Evolutionary conservation across 1,139 yeast genomes (phyloP).

Genomic region (Candida tetrigidarum): DNA sequence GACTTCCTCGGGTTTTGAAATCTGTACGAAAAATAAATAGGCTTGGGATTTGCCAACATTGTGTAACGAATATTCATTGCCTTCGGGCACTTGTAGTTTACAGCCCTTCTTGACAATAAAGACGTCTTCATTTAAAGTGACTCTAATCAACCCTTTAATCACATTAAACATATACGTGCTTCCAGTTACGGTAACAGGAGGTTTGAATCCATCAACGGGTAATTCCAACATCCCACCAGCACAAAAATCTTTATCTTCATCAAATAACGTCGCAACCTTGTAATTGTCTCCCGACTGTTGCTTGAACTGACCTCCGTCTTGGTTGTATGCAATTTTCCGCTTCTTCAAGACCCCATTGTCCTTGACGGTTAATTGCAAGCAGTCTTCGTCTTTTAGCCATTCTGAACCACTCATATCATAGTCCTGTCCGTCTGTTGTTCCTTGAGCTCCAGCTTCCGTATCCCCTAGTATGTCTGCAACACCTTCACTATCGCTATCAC

Average conservation of each 20-base stretch:
- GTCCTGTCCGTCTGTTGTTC: no score
- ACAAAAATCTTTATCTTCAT: slow-evolving; percentile 63
- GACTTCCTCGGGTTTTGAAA: slow-evolving; percentile 29
- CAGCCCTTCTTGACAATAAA: slow-evolving; percentile 77
- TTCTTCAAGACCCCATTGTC: slow-evolving; percentile 43
- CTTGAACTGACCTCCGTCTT: slow-evolving; percentile 55
- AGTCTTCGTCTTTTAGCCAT: slow-evolving; percentile 56
- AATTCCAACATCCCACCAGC: slow-evolving; percentile 80
- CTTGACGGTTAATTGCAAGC: slow-evolving; percentile 34
- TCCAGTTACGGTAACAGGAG: slow-evolving; percentile 63
- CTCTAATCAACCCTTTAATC: slow-evolving; percentile 71
- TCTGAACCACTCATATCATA: slow-evolving; percentile 42
- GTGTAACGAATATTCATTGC: slow-evolving; percentile 67
- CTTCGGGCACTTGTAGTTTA: slow-evolving; percentile 80
- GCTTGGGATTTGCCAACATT: slow-evolving; percentile 63
- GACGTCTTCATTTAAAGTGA: slow-evolving; percentile 58
- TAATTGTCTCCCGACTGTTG: slow-evolving; percentile 55
- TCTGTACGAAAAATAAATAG: slow-evolving; percentile 77
- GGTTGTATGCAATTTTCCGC: slow-evolving; percentile 71
- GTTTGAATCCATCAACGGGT: slow-evolving; percentile 68
- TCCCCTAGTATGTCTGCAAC: background rate
- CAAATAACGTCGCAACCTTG: slow-evolving; percentile 68
- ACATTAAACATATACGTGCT: slow-evolving; percentile 79
- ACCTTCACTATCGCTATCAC: slow-evolving; percentile 34
- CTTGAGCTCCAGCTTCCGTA: no score